Percentiles rank a stretch among this genome's conserved stretches.
These are phyloP conservation scores for Eimeria mitis DNA, from an alignment of 169 alveolate species.

Conservation along the genomic window DNA sequence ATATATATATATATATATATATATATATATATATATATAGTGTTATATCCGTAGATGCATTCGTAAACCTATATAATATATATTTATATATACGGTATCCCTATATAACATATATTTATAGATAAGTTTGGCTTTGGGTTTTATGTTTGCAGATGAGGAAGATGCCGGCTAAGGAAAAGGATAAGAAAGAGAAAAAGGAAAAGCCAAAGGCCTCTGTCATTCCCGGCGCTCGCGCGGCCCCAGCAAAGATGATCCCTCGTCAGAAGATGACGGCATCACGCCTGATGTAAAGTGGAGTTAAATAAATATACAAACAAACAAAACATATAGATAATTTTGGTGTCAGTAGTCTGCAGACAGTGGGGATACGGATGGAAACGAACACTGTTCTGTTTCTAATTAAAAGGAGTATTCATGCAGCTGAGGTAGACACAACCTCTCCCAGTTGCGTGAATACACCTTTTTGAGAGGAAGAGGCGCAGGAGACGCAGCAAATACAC, in stretches of 20 bases:
- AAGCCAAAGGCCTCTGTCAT: slow-evolving; percentile 31
- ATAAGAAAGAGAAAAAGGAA: slow-evolving; percentile 34
- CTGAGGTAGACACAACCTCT: too few relatives aligned
- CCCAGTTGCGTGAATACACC: too few relatives aligned
- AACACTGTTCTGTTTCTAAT: too few relatives aligned
- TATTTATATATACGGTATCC: not conserved
- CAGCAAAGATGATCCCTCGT: slow-evolving; percentile 12
- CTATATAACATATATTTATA: not conserved
- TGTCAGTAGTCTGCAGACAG: too few relatives aligned
- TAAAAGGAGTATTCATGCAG: too few relatives aligned
- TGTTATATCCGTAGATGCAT: too few relatives aligned
- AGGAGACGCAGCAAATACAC: too few relatives aligned
- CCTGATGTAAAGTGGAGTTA: not conserved
- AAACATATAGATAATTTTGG: not conserved
- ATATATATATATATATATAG: not conserved
- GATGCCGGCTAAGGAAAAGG: slow-evolving; percentile 41
- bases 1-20: too few relatives aligned
- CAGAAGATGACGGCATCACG: slow-evolving; percentile 30
- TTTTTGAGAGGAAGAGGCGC: too few relatives aligned
- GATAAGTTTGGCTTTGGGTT: not conserved
- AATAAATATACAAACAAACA: not conserved
- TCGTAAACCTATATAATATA: too few relatives aligned
- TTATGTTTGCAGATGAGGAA: slow-evolving; percentile 14
- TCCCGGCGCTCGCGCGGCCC: slow-evolving; percentile 29
- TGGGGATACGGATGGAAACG: too few relatives aligned